Evolutionary conservation across 805 yeast species (phyloP), one percentile per base, ranked within the genome.

Genomic region (Candida nemodendra): DNA sequence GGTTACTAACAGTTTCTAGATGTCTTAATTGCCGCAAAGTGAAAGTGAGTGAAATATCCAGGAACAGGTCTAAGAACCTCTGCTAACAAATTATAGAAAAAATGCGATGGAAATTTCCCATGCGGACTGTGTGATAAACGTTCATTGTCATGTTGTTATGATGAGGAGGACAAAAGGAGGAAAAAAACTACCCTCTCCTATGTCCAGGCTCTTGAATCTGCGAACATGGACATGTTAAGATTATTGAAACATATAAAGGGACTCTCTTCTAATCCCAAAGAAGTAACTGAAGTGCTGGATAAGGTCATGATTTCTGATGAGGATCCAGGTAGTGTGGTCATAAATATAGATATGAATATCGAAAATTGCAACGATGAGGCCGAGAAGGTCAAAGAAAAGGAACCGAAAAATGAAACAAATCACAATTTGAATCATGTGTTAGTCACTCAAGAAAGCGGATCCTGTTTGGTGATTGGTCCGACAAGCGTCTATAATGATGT

Each of bases 401-500:
- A 29, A 17, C n/a, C 15, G 17, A 21, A 14, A 16, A 14, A 14
- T 14, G 34, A 32, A 4, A 13, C 38, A 11, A 12, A 15, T n/a
- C 35, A 11, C n/a, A 30, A 34, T 18, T 36, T 41, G 15, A 23
- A 29, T 23, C 45, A 37, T 22, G 39, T 31, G 4, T 18, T 38
- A 13, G 33, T 41, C 15, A 30, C 39, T 14, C 42, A 41, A 18
- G 42, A 41, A 5, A 21, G 39, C 11, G 45, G 45, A 9, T 32
- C 41, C 2, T 33, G 41, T 1, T 16, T 35, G 17, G 44, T 43
- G 21, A 16, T 39, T 3, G 47, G 47, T 4, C 44, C 44, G 1
- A 39, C 44, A 7, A 43, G 47, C 19, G 42, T 43, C 3, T 43
- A 43, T 23, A 36, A 27, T 22, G 47, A 43, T 15, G 35, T 33